Evolutionary conservation across 495 filamentous ascomycete genomes (phyloP), one percentile per base, ranked within the genome.

Genomic region (Sphaerosporella brunnea): DNA sequence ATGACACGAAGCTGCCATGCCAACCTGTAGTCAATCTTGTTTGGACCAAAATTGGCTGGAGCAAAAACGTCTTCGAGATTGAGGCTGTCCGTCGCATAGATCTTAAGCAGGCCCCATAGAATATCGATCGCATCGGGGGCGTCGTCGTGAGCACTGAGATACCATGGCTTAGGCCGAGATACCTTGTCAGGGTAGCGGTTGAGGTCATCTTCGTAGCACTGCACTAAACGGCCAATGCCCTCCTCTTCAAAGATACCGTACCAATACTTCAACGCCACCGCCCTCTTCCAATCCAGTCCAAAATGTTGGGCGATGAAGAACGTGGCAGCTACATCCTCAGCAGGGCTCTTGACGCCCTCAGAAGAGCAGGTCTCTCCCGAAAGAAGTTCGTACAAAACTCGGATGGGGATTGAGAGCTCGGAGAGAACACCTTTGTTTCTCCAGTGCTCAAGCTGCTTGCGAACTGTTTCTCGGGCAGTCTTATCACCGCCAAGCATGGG

Each of bases 221-320:
- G 63, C 16, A 93, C 74, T 8, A 36, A 34, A n/a, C 10, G 10
- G 11, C 15, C 43, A 68, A 32, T 73, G 68, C 40, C 47, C 28
- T 83, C 75, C 38, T 78, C 70, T 23, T 75, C 68, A 8, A 70
- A 67, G 36, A 76, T 82, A 32, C 73, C 75, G 61, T 93, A 95
- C 77, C 81, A 93, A 7, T 96, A 70, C 40, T 86, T 75, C 18
- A 97, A 70, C 11, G 83, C 92, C 60, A 97, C 93, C 1, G 84
- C 79, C 53, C 90, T 84, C 62, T 80, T 74, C 90, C 90, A 97
- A 60, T 92, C 79, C 25, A 97, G 67, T 5, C 77, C 73, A 57
- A 95, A 97, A 13, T 76, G 74, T 51, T 80, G 71, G 3, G 82
- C 78, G 46, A 95, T 78, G 30, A 73, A 68, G 53, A 96, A 94